Conservation (phyloP, 148 eudicot genomes). For the Fagopyrum homotropicum region DNA sequence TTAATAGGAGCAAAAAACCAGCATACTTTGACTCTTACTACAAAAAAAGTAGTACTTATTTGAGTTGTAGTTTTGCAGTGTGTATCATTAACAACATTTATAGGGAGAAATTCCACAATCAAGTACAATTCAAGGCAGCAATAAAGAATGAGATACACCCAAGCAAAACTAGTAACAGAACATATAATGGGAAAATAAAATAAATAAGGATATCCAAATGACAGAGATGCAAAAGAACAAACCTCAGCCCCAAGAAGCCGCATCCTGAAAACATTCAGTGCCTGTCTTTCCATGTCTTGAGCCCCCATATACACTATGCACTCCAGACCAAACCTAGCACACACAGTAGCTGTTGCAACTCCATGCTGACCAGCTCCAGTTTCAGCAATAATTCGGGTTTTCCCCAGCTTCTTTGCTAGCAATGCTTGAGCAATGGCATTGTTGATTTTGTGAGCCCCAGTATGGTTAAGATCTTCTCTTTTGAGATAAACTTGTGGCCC, state of each 20-base stretch:
- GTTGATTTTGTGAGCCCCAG: slow-evolving; percentile 94
- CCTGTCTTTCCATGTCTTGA: slow-evolving; percentile 95
- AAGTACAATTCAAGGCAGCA: background rate
- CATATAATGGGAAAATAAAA: background rate
- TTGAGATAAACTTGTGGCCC: slow-evolving; percentile 84
- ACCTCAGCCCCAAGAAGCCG: slow-evolving; percentile 99
- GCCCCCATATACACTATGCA: slow-evolving; percentile 96
- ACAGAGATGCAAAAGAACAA: slow-evolving; percentile 15
- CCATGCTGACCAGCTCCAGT: slow-evolving; percentile 99
- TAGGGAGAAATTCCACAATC: background rate
- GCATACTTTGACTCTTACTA: background rate
- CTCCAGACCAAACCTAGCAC: slow-evolving; percentile 89
- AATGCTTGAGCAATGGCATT: slow-evolving; percentile 95
- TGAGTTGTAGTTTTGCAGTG: background rate
- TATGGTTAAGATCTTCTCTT: slow-evolving; percentile 93
- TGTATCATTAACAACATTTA: background rate
- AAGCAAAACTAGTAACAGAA: background rate
- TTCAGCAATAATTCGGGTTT: slow-evolving; percentile 92
- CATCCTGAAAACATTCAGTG: slow-evolving; percentile 91
- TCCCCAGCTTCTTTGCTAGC: slow-evolving; percentile 84
- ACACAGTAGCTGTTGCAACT: slow-evolving; percentile 96
- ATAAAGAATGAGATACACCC: background rate
- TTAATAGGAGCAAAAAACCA: background rate
- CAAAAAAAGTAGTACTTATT: background rate
- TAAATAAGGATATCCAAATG: background rate